A percentile compares a stretch with the other conserved stretches of the same genome.
Evolutionary conservation across 495 filamentous ascomycete genomes (phyloP).

Genomic region (Paragyromitra xinjiangensis): DNA sequence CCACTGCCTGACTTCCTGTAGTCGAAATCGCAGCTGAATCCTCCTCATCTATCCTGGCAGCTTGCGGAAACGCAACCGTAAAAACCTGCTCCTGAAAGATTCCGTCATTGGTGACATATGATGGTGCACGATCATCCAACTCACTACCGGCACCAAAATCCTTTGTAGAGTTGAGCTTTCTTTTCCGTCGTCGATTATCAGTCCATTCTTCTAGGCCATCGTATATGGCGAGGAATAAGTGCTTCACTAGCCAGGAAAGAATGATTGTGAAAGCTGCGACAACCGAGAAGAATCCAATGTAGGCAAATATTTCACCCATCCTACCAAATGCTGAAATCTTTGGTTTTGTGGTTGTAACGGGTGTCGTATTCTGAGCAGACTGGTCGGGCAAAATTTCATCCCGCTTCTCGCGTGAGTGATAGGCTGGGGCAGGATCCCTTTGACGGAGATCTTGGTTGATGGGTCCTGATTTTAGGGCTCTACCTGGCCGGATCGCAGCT

Average conservation of each 20-base stretch:
- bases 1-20: slow-evolving; percentile 37
- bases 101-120: slow-evolving; percentile 5
- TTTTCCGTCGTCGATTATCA: neutral
- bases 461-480: neutral
- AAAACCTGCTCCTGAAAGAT: neutral
- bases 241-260: slow-evolving; percentile 17
- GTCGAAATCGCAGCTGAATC: neutral
- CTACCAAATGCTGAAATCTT: slow-evolving; percentile 22
- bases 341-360: neutral
- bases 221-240: slow-evolving; percentile 23
- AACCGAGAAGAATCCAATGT: slow-evolving; percentile 42
- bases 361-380: neutral
- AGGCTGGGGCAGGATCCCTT: neutral
- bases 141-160: neutral
- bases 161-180: neutral
- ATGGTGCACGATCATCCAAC: neutral
- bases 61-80: neutral
- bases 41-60: slow-evolving; percentile 15
- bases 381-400: neutral
- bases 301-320: slow-evolving; percentile 35
- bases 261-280: slow-evolving; percentile 24
- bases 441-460: neutral
- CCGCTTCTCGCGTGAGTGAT: neutral
- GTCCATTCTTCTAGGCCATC: slow-evolving; percentile 23
- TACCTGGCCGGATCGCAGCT: neutral